Evolutionary conservation across 1,139 yeast species (phyloP).

Genomic region (Debaryomyces psychrophilus): DNA sequence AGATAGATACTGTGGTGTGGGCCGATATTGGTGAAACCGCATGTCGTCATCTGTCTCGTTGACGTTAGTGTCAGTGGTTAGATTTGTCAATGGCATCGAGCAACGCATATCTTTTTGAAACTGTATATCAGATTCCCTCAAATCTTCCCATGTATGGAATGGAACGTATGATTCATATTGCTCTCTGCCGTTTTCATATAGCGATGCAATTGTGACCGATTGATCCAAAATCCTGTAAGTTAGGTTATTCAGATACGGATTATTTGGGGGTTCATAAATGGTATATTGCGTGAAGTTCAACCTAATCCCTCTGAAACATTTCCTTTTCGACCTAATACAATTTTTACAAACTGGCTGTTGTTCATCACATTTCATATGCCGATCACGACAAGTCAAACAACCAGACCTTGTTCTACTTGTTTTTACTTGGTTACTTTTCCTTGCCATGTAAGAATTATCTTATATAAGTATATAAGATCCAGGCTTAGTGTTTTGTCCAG

Average conservation of each 20-base stretch:
- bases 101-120: conserved; percentile 31
- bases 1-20: background rate
- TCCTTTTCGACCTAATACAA: conserved; percentile 45
- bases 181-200: conserved; percentile 37
- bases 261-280: conserved; percentile 39
- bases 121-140: conserved; percentile 36
- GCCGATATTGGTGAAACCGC: conserved; percentile 10
- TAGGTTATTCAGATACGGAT: conserved; percentile 5
- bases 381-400: conserved; percentile 50
- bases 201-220: conserved; percentile 45
- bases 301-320: conserved; percentile 49
- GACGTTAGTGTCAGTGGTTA: background rate
- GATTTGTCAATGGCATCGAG: conserved; percentile 9
- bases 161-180: conserved; percentile 38
- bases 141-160: conserved; percentile 34
- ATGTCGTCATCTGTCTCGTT: conserved; percentile 1
- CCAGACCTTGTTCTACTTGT: conserved; percentile 48
- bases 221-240: conserved; percentile 39
- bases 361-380: conserved; percentile 55
- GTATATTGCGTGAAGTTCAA: conserved; percentile 50
- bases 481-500: background rate
- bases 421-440: conserved; percentile 24
- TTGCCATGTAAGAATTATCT: conserved; percentile 17
- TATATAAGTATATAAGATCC: background rate
- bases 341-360: conserved; percentile 50